Conservation (phyloP, 2,329 filamentous ascomycete genomes). For the Cladophialophora exuberans region DNA sequence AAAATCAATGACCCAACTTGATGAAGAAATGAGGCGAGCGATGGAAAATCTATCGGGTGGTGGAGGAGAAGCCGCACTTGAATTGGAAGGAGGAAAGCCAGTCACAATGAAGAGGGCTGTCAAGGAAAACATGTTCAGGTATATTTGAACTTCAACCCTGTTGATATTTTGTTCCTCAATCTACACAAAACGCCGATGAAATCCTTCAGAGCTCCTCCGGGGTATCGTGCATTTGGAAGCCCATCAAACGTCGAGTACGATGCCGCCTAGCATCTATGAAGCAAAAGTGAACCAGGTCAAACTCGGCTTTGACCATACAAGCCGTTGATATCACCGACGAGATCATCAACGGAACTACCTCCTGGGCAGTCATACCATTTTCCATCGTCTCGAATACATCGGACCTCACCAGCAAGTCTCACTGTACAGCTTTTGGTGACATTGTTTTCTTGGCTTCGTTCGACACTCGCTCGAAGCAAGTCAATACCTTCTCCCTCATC, state of each 20-base stretch:
- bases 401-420: constrained; percentile 74
- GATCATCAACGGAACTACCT: constrained; percentile 55
- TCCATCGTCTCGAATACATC: constrained; percentile 75
- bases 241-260: too few species aligned
- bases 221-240: constrained; percentile 25
- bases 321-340: constrained; percentile 77
- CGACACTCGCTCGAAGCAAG: constrained; percentile 49
- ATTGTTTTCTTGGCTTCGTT: constrained; percentile 61
- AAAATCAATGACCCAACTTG: constrained; percentile 42
- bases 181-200: background rate
- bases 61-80: constrained; percentile 71
- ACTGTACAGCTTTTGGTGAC: constrained; percentile 77
- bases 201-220: constrained; percentile 2
- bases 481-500: constrained; percentile 54
- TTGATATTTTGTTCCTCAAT: background rate
- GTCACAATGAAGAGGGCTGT: constrained; percentile 74
- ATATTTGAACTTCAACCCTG: constrained; percentile 34
- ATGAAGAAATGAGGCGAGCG: constrained; percentile 67
- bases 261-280: background rate
- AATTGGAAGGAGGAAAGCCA: constrained; percentile 74
- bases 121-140: constrained; percentile 72
- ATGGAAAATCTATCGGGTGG: constrained; percentile 70
- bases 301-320: constrained; percentile 54
- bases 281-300: constrained; percentile 10
- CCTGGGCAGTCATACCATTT: constrained; percentile 54